Percentiles rank a stretch among this genome's conserved stretches.
Conservation (phyloP, 306 rosid genomes). For the Lablab purpureus region DNA sequence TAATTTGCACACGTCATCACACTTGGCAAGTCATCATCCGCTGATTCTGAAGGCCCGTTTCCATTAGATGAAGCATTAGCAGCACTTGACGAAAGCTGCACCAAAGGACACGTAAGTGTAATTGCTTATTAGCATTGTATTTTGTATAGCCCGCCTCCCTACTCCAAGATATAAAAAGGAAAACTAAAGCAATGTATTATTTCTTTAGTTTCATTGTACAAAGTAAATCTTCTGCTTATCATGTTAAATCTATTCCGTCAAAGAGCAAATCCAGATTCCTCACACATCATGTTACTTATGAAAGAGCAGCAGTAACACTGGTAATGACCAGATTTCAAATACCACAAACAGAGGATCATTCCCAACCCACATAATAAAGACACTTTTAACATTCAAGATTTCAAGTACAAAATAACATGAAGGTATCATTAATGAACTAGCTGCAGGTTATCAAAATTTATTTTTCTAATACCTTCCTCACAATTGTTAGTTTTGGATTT, state of each 20-base stretch:
- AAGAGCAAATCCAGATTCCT: not conserved
- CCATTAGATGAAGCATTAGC: slow-evolving; percentile 73
- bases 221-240: not conserved
- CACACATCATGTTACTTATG: not conserved
- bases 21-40: slow-evolving; percentile 98
- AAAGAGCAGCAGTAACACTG: not conserved
- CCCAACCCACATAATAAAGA: not conserved
- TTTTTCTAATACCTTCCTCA: slow-evolving; percentile 78
- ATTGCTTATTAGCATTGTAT: slow-evolving; percentile 1
- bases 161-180: not conserved
- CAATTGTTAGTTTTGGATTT: slow-evolving; percentile 93
- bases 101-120: slow-evolving; percentile 37
- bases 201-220: not conserved
- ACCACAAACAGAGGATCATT: not conserved
- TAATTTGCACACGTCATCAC: slow-evolving; percentile 99
- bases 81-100: slow-evolving; percentile 83
- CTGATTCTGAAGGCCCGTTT: slow-evolving; percentile 78
- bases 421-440: not conserved
- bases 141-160: no score
- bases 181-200: not conserved
- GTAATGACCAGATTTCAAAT: not conserved
- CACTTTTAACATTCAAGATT: not conserved
- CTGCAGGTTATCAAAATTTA: not conserved
- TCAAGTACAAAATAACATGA: not conserved
- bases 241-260: not conserved